A percentile compares a stretch with the other conserved stretches of the same genome.
phyloP scores from a whole-genome alignment of 306 rosid species.

The Cicer yamashitae region DNA sequence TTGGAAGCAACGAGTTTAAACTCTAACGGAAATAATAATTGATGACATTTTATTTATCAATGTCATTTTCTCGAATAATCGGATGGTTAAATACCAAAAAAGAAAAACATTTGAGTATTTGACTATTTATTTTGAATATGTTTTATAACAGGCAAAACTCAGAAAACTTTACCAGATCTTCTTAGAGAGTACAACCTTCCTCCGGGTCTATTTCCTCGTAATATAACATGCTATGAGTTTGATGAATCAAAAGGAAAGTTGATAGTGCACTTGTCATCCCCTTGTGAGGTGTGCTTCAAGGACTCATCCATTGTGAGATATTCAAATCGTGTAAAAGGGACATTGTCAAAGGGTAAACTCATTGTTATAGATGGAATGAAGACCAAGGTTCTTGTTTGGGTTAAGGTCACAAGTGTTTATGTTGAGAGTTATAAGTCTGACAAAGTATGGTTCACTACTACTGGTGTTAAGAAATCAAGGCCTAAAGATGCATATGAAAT shows the following conservation, averaged over 20 bases:
- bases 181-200: constrained; percentile 56
- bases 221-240: constrained; percentile 58
- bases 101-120: background rate
- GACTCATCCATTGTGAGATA: constrained; percentile 65
- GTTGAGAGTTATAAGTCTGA: constrained; percentile 66
- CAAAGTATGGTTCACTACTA: constrained; percentile 60
- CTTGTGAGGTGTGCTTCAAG: constrained; percentile 69
- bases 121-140: background rate
- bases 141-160: constrained; percentile 41
- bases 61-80: too few species aligned
- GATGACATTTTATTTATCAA: too few species aligned
- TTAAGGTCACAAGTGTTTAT: constrained; percentile 55
- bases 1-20: too few species aligned
- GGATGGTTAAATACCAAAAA: too few species aligned
- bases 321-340: constrained; percentile 56
- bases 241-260: constrained; percentile 63
- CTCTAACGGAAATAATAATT: too few species aligned
- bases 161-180: constrained; percentile 46
- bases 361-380: constrained; percentile 60
- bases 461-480: constrained; percentile 59
- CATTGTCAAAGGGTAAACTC: constrained; percentile 59
- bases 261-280: constrained; percentile 51
- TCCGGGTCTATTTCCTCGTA: constrained; percentile 48
- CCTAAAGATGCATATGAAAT: constrained; percentile 61
- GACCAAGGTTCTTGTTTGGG: constrained; percentile 63